Percentiles rank a stretch among this genome's conserved stretches.
Conservation (phyloP, 257 asterid species). For the Perilla frutescens region DNA sequence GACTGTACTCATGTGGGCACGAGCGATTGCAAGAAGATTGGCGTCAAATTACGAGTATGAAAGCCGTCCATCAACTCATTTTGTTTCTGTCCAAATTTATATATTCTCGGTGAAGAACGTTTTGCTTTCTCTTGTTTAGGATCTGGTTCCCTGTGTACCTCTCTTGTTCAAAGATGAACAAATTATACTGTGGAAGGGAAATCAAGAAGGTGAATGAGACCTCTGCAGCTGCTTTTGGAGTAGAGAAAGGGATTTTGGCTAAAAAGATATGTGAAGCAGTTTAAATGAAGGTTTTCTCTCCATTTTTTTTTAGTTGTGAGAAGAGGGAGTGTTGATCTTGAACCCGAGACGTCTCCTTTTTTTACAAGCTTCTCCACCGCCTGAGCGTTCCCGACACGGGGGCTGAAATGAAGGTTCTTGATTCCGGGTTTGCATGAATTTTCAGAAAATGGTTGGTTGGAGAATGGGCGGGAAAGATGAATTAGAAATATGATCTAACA, state of each 20-base stretch:
- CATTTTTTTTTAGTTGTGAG: too few species aligned
- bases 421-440: neutral
- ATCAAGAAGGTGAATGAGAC: conserved; percentile 38
- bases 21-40: conserved; percentile 93
- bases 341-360: too few species aligned
- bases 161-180: conserved; percentile 86
- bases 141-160: conserved; percentile 88
- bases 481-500: too few species aligned
- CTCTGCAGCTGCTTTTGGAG: neutral
- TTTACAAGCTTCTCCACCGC: too few species aligned
- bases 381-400: too few species aligned
- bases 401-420: neutral
- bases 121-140: conserved; percentile 50
- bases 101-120: neutral
- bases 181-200: conserved; percentile 79
- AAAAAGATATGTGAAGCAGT: neutral
- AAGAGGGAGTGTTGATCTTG: too few species aligned
- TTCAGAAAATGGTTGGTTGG: neutral
- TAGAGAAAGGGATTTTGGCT: neutral
- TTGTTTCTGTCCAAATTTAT: conserved; percentile 1
- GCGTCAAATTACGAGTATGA: conserved; percentile 80
- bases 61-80: neutral
- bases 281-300: neutral
- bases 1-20: conserved; percentile 80
- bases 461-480: too few species aligned